Evolutionary conservation across 1,139 yeast genomes (phyloP).

Genomic region (Candida sp.): DNA sequence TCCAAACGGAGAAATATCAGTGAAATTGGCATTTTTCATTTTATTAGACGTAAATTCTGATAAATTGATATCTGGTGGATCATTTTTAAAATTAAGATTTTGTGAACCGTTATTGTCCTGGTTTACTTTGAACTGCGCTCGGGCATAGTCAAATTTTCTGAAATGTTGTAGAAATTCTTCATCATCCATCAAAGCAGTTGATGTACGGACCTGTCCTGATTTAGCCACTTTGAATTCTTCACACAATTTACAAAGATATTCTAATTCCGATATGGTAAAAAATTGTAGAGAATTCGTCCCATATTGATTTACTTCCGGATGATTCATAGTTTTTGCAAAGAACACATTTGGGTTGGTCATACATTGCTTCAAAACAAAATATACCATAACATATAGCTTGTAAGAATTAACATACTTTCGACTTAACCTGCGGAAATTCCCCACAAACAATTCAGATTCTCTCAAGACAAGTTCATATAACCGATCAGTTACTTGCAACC

Average conservation of each 20-base stretch:
- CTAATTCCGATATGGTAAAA: conserved; percentile 33
- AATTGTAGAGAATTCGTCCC: conserved; percentile 43
- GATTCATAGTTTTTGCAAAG: conserved; percentile 28
- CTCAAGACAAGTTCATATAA: conserved; percentile 32
- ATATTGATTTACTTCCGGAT: conserved; percentile 28
- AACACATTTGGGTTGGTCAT: conserved; percentile 40
- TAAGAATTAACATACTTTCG: conserved; percentile 39
- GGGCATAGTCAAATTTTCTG: background rate
- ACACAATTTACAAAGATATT: conserved; percentile 34
- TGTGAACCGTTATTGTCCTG: background rate
- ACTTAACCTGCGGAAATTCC: conserved; percentile 39
- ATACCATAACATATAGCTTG: conserved; percentile 40
- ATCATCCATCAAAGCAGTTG: background rate
- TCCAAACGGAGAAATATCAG: background rate
- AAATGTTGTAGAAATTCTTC: background rate
- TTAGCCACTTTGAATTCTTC: conserved; percentile 43
- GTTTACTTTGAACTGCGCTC: background rate
- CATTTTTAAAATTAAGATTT: background rate
- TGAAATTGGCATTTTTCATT: background rate
- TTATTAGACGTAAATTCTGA: background rate
- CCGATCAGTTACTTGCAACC: conserved; percentile 33
- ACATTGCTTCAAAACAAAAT: conserved; percentile 40
- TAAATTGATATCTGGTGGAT: conserved; percentile 1
- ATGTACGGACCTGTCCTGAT: conserved; percentile 9
- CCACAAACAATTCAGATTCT: conserved; percentile 46